Conservation (phyloP, 768 basidiomycete species). For the Psilocybe tampanensis region DNA sequence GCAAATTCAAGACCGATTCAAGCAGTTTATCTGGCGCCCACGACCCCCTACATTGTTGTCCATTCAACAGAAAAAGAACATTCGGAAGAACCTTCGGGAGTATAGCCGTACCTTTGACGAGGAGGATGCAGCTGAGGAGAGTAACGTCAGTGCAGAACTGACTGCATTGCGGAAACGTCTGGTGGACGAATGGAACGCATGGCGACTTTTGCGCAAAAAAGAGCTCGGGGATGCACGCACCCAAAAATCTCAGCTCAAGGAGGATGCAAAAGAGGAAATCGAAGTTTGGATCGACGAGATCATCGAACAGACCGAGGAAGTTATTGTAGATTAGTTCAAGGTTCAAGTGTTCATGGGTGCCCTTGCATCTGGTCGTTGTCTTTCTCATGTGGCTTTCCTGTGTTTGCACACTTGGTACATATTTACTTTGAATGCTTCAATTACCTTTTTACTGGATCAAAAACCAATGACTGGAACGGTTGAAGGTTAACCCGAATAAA, state of each 20-base stretch:
- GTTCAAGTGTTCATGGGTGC: conserved; percentile 15
- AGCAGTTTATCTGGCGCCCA: conserved; percentile 98
- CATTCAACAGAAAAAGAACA: conserved; percentile 84
- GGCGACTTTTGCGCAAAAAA: conserved; percentile 75
- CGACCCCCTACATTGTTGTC: conserved; percentile 87
- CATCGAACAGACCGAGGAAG: conserved; percentile 90
- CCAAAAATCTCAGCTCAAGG: conserved; percentile 37
- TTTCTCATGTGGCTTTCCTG: not conserved
- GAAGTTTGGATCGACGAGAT: conserved; percentile 95
- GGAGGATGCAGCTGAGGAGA: conserved; percentile 95
- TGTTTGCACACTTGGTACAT: not conserved
- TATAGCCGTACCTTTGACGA: conserved; percentile 93
- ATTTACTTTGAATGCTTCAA: not conserved
- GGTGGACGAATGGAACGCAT: conserved; percentile 99
- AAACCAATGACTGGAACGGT: not conserved
- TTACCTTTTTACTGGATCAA: not conserved
- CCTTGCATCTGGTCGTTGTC: not conserved
- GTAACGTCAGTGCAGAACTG: conserved; percentile 91
- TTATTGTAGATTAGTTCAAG: conserved; percentile 62
- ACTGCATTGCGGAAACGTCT: conserved; percentile 87
- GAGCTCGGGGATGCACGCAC: conserved; percentile 61
- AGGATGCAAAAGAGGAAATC: conserved; percentile 80
- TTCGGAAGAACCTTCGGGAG: conserved; percentile 89
- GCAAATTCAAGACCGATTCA: conserved; percentile 90
- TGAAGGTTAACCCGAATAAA: conserved; percentile 21